Evolutionary conservation across 257 asterid genomes (phyloP), one percentile per base, ranked within the genome.

Genomic region (Cruciata laevipes): DNA sequence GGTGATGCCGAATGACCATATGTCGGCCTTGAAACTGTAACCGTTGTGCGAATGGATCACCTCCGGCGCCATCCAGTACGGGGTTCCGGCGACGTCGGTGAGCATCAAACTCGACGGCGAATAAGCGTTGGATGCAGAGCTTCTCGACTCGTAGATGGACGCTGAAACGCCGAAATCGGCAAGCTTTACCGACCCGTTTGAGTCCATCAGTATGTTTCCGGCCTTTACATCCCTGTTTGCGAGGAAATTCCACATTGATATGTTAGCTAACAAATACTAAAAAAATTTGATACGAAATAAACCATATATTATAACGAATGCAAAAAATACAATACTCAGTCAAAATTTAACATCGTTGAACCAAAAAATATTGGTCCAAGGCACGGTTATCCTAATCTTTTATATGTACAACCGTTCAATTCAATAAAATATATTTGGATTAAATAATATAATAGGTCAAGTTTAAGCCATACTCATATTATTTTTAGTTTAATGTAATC

Each of bases 111-210:
- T 76, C 3, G 83, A 69, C 3, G 87, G 79, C 17, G 78, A 76
- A 7, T 82, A 80, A 1, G 80, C 32, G 18, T 60, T 4, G 3
- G 75, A 79, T 0, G 81, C 81, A 0, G 72, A 65, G 58, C 37
- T n/a, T n/a, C n/a, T 72, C 1, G 85, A 64, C 74, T 90, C 91
- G 13, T 85, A 88, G 24, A 88, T 75, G 0, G 96, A 90, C 10
- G 97, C 96, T 0, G 97, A 91, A 3, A 88, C 96, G 0, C 97
- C 97, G 0, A 91, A 91, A 81, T 91, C 97, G 0, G 95, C 97
- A 3, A 91, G 73, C 69, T 85, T 91, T 14, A 91, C 89, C 0
- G 83, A 44, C 1, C 95, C 96, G 20, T 81, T 78, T 0, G 88
- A 83, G 78, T 88, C 96, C 14, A 88, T 73, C 2, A 91, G 80